Conservation (phyloP, 108 stramenopile genomes). For the Skeletonema tropicum region DNA sequence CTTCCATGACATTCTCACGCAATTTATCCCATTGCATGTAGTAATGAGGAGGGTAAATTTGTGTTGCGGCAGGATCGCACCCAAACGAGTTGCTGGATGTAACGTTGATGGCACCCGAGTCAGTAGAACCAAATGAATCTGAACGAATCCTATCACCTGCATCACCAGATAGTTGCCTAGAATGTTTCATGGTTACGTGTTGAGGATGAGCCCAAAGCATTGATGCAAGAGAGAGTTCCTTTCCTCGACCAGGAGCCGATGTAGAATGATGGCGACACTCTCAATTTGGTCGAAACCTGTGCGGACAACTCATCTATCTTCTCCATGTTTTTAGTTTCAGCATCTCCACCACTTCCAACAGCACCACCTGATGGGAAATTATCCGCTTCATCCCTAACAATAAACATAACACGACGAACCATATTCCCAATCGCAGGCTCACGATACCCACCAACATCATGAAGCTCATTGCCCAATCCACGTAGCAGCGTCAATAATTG, state of each 20-base stretch:
- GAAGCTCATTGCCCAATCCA: slow-evolving; percentile 77
- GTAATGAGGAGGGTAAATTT: slow-evolving; percentile 58
- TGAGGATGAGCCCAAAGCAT: slow-evolving; percentile 90
- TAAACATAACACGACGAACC: slow-evolving; percentile 80
- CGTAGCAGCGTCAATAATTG: slow-evolving; percentile 72
- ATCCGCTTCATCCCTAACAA: slow-evolving; percentile 78
- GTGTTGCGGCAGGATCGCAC: slow-evolving; percentile 12
- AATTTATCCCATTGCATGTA: slow-evolving; percentile 66
- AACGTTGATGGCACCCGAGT: slow-evolving; percentile 10
- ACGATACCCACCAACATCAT: slow-evolving; percentile 76
- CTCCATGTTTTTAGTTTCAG: slow-evolving; percentile 17
- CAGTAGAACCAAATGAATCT: slow-evolving; percentile 41
- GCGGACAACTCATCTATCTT: slow-evolving; percentile 43
- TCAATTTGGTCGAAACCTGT: slow-evolving; percentile 27
- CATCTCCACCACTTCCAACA: slow-evolving; percentile 14
- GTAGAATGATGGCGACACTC: slow-evolving; percentile 3
- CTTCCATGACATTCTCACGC: slow-evolving; percentile 84
- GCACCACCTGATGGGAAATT: slow-evolving; percentile 28
- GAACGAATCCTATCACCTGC: slow-evolving; percentile 27
- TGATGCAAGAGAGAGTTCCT: slow-evolving; percentile 69
- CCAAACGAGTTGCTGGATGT: not conserved
- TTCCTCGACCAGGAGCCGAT: slow-evolving; percentile 15
- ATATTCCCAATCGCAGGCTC: slow-evolving; percentile 88
- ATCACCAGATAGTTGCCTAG: slow-evolving; percentile 18
- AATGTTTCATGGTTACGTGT: slow-evolving; percentile 53